phyloP scores from a whole-genome alignment of 73 alveolate species.

The Paraurostyla sp. region DNA sequence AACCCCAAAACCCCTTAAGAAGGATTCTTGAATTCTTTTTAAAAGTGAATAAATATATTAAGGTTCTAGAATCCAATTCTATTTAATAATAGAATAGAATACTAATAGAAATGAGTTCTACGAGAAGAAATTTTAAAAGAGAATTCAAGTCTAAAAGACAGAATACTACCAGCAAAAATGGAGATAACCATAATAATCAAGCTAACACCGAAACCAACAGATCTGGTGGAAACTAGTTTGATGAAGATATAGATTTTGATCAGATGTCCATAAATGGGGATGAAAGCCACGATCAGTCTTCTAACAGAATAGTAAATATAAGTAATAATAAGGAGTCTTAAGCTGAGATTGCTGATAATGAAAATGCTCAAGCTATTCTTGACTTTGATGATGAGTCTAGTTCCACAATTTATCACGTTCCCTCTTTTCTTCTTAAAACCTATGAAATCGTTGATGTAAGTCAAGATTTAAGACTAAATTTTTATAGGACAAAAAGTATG shows the following conservation, averaged over 20 bases:
- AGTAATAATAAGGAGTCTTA: not conserved
- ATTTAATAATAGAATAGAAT: conserved; percentile 30
- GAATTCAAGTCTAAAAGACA: too few species aligned
- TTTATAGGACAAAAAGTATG: conserved; percentile 46
- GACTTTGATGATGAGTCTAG: conserved; percentile 29
- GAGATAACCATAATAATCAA: not conserved
- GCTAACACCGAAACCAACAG: not conserved
- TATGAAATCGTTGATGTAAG: conserved; percentile 56
- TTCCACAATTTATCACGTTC: conserved; percentile 52
- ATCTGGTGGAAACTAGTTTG: too few species aligned
- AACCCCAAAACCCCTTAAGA: too few species aligned
- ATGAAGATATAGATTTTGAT: too few species aligned
- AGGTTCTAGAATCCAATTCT: conserved; percentile 45
- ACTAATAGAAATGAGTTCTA: conserved; percentile 29
- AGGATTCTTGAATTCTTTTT: too few species aligned
- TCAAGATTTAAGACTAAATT: not conserved
- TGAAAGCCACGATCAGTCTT: too few species aligned
- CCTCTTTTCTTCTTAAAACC: conserved; percentile 48
- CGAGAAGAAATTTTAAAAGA: conserved; percentile 42
- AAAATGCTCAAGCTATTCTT: not conserved
- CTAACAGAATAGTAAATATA: not conserved
- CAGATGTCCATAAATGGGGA: too few species aligned
- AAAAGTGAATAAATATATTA: too few species aligned
- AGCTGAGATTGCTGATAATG: not conserved
- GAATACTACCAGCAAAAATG: not conserved